Base-by-base conservation (phyloP, 257 asterid species). In the Nicotiana obtusifolia region DNA sequence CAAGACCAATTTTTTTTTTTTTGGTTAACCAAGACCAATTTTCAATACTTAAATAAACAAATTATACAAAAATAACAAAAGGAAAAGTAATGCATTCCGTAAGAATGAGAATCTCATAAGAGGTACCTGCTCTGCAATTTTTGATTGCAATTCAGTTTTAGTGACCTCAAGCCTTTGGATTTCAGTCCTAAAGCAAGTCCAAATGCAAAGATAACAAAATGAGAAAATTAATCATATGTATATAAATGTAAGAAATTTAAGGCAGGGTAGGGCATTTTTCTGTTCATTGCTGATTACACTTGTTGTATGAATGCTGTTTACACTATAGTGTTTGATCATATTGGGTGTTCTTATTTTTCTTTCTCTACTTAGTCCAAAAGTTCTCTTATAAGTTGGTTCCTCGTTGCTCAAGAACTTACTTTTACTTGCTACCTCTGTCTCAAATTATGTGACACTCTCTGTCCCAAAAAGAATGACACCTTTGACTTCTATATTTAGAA, bases 41-140 rank as follows among this genome's bases (percentile, higher is more conserved):
- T 8, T 17, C 6, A 80, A 78, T 77, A 77, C 80, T 79, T 81
- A 44, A 78, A 30, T 68, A 37, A 59, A 73, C 65, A 47, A 31
- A 54, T 30, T 41, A 41, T 41, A 7, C 10, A 41, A 49, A 86
- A 64, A 68, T 64, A 73, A 44, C 4, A 17, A 81, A 35, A 33
- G 16, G 22, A 47, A 19, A 14, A 22, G 26, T 30, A 24, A 75
- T 75, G 62, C 30, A 24, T 35, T 75, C 41, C 80, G 5, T 31
- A 56, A 53, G 61, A 77, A 54, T 24, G 56, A 54, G 47, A 76
- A 13, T 5, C 30, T 31, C 17, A 30, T 28, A 44, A 77, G 19
- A 20, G 17, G 71, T 86, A 91, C 99, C 99, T 95, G 95, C 56
- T 84, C 85, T 11, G 89, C 88, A 79, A 91, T 82, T 87, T 76